Evolutionary conservation across 192 early-diverging fungal species (phyloP), one percentile per base, ranked within the genome.

Genomic region (Backusella australiensis): DNA sequence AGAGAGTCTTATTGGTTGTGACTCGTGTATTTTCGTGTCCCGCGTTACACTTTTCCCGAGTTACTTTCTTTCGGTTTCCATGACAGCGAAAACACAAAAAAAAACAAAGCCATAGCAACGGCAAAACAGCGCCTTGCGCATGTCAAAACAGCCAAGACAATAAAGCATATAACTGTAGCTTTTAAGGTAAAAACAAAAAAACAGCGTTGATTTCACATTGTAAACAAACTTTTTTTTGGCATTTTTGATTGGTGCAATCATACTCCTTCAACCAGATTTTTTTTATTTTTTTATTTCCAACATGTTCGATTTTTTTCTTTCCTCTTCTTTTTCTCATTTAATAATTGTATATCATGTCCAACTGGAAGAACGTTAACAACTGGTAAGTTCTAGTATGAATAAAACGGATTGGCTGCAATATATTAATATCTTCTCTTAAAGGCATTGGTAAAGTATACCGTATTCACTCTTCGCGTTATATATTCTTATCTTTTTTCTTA

Each of bases 291-390:
- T 26, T 36, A 17, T 35, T 69, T 49, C 39, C 29, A 39, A 29
- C 23, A 41, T 32, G 67, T 39, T 74, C 67, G 63, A 46, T 42
- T 66, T 77, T 29, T 46, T 52, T 77, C 67, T 2, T 75, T 39
- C 15, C 66, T 77, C 67, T 56, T 71, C 53, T 75, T 68, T 59
- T 44, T 63, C 34, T 46, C 42, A 29, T 66, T 56, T 63, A 23
- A 32, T 34, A 19, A 29, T 11, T 36, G 32, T 32, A 32, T 32
- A 67, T 34, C 72, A 91, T 91, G 90, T 85, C 88, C 29, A 90
- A 92, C 86, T 92, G 91, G 91, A 91, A 90, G 76, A 92, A 92
- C 84, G 87, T 90, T 46, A 90, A 90, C 69, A 92, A 89, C 80
- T 89, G 88, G 87, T 86, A 78, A 81, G 68, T 21, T 21, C 71